Evolutionary conservation across 768 basidiomycete species (phyloP), one percentile per base, ranked within the genome.

Genomic region (Lactarius akahatsu): DNA sequence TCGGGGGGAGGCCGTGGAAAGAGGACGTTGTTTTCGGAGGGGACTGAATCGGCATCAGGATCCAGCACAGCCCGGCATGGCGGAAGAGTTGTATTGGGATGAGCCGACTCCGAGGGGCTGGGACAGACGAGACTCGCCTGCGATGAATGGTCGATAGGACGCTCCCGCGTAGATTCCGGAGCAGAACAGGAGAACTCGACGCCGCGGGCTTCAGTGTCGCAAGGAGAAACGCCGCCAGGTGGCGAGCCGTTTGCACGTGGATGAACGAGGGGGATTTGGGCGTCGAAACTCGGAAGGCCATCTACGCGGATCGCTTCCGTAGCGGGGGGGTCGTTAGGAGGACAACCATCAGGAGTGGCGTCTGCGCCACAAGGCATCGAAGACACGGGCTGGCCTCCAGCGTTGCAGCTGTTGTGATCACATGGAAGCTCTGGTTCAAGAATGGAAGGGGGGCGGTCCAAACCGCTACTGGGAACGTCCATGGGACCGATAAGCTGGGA

Each of bases 1-100:
- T 69, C 69, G 2, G 66, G 52, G 40, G 69, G 69, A 59, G 61
- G 66, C n/a, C 23, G 57, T 30, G 58, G 64, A 30, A 59, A 20
- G 36, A 36, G 23, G 8, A 52, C 11, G 23, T 8, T 20, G 23
- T 45, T 45, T 23, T 30, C 60, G 9, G 9, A 32, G 15, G 55
- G 26, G 20, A 9, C 55, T 43, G 52, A 56, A 60, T 43, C 6
- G 36, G 28, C 30, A 30, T 55, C 11, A 23, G 23, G 40, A 45
- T 38, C 34, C 18, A 26, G n/a, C n/a, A 6, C 40, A 26, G 26
- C 8, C 52, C 16, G 38, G 26, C 6, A 28, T 13, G 47, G 54
- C 15, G 55, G 61, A 36, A 30, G 3, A 23, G 18, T 52, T 23
- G 30, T n/a, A 32, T 41, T 57, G 52, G 57, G 11, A 18, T 30